These are phyloP conservation scores for Boeremia exigua DNA, from an alignment of 2,329 filamentous ascomycete species.

Conservation along the genomic window DNA sequence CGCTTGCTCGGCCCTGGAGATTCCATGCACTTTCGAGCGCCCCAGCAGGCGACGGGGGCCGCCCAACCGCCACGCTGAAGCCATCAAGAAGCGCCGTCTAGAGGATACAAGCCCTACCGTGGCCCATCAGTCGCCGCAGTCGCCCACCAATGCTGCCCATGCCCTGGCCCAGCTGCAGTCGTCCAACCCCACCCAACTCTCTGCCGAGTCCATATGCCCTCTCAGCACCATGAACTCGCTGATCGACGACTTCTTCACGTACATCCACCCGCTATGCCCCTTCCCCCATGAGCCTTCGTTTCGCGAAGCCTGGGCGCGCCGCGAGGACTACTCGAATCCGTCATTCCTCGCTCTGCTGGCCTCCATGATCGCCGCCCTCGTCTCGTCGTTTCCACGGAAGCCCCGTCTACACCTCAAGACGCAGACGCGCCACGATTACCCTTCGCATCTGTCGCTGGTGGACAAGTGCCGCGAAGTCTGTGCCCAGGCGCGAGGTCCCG, in stretches of 20 bases:
- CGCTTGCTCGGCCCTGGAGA: conserved; percentile 69
- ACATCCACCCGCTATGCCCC: conserved; percentile 77
- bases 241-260: conserved; percentile 83
- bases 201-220: conserved; percentile 74
- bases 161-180: conserved; percentile 58
- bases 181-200: conserved; percentile 54
- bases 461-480: conserved; percentile 74
- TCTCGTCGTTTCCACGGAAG: conserved; percentile 76
- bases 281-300: conserved; percentile 83
- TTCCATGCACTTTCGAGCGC: conserved; percentile 70
- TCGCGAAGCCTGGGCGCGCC: conserved; percentile 68
- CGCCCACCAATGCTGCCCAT: conserved; percentile 61
- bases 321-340: conserved; percentile 70
- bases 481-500: conserved; percentile 68
- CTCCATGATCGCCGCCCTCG: conserved; percentile 76
- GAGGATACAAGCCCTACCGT: conserved; percentile 51
- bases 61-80: conserved; percentile 70
- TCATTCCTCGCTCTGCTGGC: conserved; percentile 74
- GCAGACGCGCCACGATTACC: conserved; percentile 70
- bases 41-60: conserved; percentile 69
- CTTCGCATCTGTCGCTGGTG: conserved; percentile 72
- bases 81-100: conserved; percentile 66
- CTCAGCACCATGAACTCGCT: conserved; percentile 71
- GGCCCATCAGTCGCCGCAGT: conserved; percentile 54
- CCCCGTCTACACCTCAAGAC: conserved; percentile 72